Percentiles rank a stretch among this genome's conserved stretches.
Evolutionary conservation across 2,329 filamentous ascomycete species (phyloP).

Genomic region (Hypomyces perniciosus): DNA sequence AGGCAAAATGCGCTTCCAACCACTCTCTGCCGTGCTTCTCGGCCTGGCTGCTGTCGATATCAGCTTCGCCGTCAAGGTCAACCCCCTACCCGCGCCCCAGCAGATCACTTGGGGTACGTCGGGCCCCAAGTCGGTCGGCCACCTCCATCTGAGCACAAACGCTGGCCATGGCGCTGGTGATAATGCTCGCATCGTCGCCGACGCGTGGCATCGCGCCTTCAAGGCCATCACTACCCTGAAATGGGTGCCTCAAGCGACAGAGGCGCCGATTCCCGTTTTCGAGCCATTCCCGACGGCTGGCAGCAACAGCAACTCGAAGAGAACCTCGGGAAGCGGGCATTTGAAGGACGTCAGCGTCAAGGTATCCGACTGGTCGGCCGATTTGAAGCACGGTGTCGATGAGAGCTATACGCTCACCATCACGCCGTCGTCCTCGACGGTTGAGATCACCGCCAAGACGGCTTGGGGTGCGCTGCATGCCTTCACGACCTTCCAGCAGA

Average conservation of each 20-base stretch:
- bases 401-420: slow-evolving; percentile 50
- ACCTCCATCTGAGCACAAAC: slow-evolving; percentile 16
- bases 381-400: slow-evolving; percentile 50
- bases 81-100: slow-evolving; percentile 23
- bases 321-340: slow-evolving; percentile 14
- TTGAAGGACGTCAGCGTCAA: slow-evolving; percentile 40
- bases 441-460: slow-evolving; percentile 43
- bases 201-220: slow-evolving; percentile 46
- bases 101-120: slow-evolving; percentile 21
- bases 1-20: slow-evolving; percentile 8
- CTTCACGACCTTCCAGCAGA: slow-evolving; percentile 51
- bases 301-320: slow-evolving; percentile 24
- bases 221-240: slow-evolving; percentile 40
- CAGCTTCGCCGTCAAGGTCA: slow-evolving; percentile 19
- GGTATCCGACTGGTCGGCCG: slow-evolving; percentile 38
- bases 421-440: slow-evolving; percentile 28
- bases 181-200: slow-evolving; percentile 27
- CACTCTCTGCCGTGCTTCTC: slow-evolving; percentile 7
- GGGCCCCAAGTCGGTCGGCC: slow-evolving; percentile 17
- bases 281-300: slow-evolving; percentile 42
- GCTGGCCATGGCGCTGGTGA: slow-evolving; percentile 9
- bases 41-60: slow-evolving; percentile 7
- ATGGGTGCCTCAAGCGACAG: slow-evolving; percentile 48
- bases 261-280: slow-evolving; percentile 45
- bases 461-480: slow-evolving; percentile 50